Evolutionary conservation across 495 filamentous ascomycete genomes (phyloP).

Genomic region (Aspergillus avenaceus): DNA sequence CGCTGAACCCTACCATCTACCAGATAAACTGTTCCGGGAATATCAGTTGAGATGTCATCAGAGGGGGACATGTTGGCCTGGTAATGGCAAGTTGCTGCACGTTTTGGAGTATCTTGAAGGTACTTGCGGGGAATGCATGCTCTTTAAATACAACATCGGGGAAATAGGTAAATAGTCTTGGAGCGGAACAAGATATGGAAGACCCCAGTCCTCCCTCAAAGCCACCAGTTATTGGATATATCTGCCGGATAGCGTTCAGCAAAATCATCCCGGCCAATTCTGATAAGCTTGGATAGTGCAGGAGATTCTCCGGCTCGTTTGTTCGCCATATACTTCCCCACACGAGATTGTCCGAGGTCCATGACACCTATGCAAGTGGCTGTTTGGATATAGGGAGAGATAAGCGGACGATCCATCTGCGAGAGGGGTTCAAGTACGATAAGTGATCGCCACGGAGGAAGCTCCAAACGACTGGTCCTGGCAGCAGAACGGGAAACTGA

Average conservation of each 20-base stretch:
- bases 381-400: slow-evolving; percentile 1
- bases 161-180: not conserved
- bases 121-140: not conserved
- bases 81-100: not conserved
- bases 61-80: slow-evolving; percentile 15
- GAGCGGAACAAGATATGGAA: not conserved
- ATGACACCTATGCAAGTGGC: not conserved
- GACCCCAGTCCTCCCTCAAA: not conserved
- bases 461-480: slow-evolving; percentile 16
- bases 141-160: not conserved
- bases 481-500: not conserved
- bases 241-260: not conserved
- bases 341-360: not conserved
- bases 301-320: not conserved
- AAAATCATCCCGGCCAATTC: not conserved
- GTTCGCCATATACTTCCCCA: not conserved
- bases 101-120: not conserved
- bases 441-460: slow-evolving; percentile 8
- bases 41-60: slow-evolving; percentile 19
- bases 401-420: slow-evolving; percentile 6
- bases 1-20: slow-evolving; percentile 17
- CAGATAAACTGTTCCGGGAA: slow-evolving; percentile 30
- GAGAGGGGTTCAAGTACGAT: slow-evolving; percentile 6
- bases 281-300: not conserved
- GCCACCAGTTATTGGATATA: not conserved